Base-by-base conservation (phyloP, 306 rosid genomes). In the Quercus glauca region DNA sequence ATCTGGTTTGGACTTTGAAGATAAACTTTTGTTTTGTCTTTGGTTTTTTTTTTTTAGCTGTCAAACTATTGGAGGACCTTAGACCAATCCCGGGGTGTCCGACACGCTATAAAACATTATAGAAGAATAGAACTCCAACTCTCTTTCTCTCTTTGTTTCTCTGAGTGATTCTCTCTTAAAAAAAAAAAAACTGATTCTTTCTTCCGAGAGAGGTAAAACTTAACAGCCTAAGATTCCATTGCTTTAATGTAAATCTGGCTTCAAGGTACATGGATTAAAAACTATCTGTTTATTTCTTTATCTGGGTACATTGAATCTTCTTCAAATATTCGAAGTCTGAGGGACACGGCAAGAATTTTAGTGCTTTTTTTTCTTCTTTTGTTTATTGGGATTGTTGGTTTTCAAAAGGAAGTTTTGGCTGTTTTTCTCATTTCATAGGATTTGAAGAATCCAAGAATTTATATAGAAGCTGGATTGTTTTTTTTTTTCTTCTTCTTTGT, bases 301-400 rank as follows among this genome's bases (percentile, higher is more conserved):
- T 5, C 1, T 81, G 77, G 73, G 33, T 76, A 23, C 68, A 79
- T 74, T 70, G 85, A 84, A 81, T 77, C 76, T 83, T 81, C 74
- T 9, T 55, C 0, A 26, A 71, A 70, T 76, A 52, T 86, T 83
- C 67, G 59, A 84, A 67, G 74, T 79, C 86, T 78, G 21, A 57
- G 49, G 37, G 57, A 61, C 76, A 60, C 73, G 89, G 73, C 61
- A 75, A 58, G 85, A 82, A 79, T 78, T 68, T 53, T 18, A 37
- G 43, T 41, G 11, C 58, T 70, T 69, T 74, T 33, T 73, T 56
- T 51, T 45, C 20, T 58, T 19, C 20, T 23, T 35, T 73, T 19
- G 26, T 19, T 73, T 20, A 57, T 83, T 83, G 86, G 79, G 69
- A 73, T 64, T 76, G 37, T 71, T 83, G 81, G 81, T 72, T 80